Percentiles rank a stretch among this genome's conserved stretches.
These are phyloP conservation scores for Solanum sejunctum DNA, from an alignment of 257 asterid species.

Conservation along the genomic window DNA sequence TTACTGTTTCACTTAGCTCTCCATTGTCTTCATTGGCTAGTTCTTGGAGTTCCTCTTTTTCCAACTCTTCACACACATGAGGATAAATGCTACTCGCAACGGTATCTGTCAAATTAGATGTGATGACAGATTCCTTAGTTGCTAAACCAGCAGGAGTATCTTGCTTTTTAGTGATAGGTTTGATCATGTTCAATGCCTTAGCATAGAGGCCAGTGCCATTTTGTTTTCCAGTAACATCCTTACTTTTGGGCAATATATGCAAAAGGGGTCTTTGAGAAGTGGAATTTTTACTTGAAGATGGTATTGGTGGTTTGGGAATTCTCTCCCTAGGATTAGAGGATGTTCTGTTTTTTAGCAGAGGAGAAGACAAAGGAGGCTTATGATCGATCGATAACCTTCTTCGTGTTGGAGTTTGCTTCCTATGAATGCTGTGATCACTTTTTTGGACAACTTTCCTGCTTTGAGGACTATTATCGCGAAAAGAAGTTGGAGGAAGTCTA, in stretches of 20 bases:
- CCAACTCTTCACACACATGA: conserved; percentile 11
- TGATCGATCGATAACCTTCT: conserved; percentile 43
- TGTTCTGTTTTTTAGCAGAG: conserved; percentile 9
- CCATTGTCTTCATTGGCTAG: background rate
- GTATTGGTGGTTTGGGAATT: conserved; percentile 14
- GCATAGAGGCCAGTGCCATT: conserved; percentile 4
- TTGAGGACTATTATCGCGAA: background rate
- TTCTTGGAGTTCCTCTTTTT: conserved; percentile 18
- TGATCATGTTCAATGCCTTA: conserved; percentile 2
- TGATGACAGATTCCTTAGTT: background rate
- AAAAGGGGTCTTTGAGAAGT: conserved; percentile 10
- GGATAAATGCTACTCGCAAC: conserved; percentile 2
- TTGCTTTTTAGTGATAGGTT: background rate
- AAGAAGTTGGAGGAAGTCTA: conserved; percentile 26
- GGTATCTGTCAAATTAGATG: background rate
- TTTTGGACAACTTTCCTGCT: conserved; percentile 14
- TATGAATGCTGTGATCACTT: background rate
- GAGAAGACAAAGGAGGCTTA: conserved; percentile 31
- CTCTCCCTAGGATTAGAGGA: conserved; percentile 25
- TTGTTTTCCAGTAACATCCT: conserved; percentile 20
- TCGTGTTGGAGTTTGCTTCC: conserved; percentile 5
- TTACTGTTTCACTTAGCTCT: conserved; percentile 6
- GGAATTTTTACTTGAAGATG: conserved; percentile 11
- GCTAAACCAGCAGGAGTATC: background rate
- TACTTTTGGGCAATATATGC: conserved; percentile 17